Conservation (phyloP, 495 filamentous ascomycete species). For the Aspergillus nidulans region DNA sequence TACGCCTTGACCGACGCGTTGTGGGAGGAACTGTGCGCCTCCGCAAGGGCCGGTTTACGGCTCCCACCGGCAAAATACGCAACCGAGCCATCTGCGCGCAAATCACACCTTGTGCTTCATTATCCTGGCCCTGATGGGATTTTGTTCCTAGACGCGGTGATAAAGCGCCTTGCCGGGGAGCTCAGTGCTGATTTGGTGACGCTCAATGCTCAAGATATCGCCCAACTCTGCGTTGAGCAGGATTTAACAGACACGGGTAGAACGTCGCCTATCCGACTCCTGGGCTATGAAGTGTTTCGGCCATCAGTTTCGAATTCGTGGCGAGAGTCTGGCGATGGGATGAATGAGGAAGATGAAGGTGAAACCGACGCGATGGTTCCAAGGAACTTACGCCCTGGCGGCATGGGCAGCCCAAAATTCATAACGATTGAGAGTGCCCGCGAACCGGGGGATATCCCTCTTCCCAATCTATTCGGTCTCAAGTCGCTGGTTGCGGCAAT, state of each 20-base stretch:
- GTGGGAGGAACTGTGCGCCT: conserved; percentile 40
- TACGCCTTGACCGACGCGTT: conserved; percentile 35
- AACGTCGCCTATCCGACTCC: conserved; percentile 43
- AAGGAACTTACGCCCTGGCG: conserved; percentile 18
- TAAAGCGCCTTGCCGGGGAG: conserved; percentile 54
- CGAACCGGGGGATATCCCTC: conserved; percentile 30
- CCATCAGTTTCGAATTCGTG: conserved; percentile 23
- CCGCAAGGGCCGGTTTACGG: conserved; percentile 37
- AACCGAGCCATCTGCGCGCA: conserved; percentile 48
- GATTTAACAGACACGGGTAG: conserved; percentile 47
- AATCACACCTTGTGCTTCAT: conserved; percentile 62
- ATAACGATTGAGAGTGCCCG: conserved; percentile 37
- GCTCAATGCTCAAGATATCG: conserved; percentile 75
- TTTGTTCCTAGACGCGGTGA: conserved; percentile 53
- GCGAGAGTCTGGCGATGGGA: conserved; percentile 33
- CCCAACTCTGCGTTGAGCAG: conserved; percentile 69
- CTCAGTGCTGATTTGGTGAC: conserved; percentile 71
- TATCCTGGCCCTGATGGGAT: conserved; percentile 57
- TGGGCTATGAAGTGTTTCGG: conserved; percentile 64
- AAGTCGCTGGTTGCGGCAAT: conserved; percentile 38
- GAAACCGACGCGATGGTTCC: conserved; percentile 30
- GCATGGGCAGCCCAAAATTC: conserved; percentile 27
- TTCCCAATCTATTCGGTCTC: conserved; percentile 33
- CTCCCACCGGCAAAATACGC: conserved; percentile 39
- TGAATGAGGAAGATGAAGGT: conserved; percentile 37